Evolutionary conservation across 176 grass and related monocot genomes (phyloP), one percentile per base, ranked within the genome.

Genomic region (Aegilops longissima): DNA sequence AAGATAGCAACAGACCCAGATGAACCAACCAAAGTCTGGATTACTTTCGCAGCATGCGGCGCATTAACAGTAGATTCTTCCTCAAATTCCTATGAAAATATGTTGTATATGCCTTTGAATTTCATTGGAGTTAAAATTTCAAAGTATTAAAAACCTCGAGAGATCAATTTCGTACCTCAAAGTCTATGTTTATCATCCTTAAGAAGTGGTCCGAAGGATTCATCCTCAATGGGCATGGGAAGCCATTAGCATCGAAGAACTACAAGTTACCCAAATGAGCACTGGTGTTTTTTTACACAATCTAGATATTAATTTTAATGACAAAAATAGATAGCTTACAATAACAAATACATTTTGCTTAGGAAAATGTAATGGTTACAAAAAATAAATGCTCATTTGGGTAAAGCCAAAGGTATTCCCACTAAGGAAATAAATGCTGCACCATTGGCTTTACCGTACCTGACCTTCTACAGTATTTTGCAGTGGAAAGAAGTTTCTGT

Each of bases 141-240:
- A 77, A 58, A 20, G 2, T 5, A 44, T 17, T 25, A 42, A 51
- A 24, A 83, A 20, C 17, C 5, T 2, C 4, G 1, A 73, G 33
- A 42, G 67, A 40, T 40, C 35, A 25, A 10, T 72, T 61, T 29
- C 10, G 17, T 89, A 85, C 87, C 87, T 95, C 91, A 13, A 95
- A 95, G 52, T 95, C 93, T 61, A 87, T 89, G 70, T 95, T 95
- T 76, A 95, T 89, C 54, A 90, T 89, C 8, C 81, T 80, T 27
- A 95, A 82, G 71, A 87, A 93, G 36, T 93, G 88, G 61, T 93
- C 93, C 1, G 91, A 93, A 47, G 93, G 93, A 70, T 91, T 95
- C 61, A 49, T 82, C 35, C 83, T 87, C 31, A 80, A 20, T 13
- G 91, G 93, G 30, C 93, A 95, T 9, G 91, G 63, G 76, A 89